Conservation (phyloP, 2,329 filamentous ascomycete genomes). For the Fusarium foetens region DNA sequence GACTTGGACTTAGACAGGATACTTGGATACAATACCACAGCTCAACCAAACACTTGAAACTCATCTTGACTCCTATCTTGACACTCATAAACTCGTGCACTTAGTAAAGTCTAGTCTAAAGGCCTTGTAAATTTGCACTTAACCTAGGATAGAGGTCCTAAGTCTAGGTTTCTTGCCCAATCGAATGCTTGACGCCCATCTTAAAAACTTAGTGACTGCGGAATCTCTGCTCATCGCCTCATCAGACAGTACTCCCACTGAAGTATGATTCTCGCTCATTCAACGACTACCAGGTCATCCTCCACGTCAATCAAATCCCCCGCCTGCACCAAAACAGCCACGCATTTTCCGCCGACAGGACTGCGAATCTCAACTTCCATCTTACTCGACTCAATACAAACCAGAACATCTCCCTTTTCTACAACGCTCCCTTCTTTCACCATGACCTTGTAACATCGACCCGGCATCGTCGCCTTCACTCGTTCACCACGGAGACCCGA, state of each 20-base stretch:
- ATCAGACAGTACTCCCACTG: too few relatives aligned
- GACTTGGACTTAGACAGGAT: neutral
- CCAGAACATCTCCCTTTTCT: slow-evolving; percentile 45
- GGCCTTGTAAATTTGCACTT: neutral
- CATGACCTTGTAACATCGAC: slow-evolving; percentile 49
- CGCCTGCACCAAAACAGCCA: slow-evolving; percentile 39
- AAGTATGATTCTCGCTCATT: neutral
- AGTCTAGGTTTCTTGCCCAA: neutral
- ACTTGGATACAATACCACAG: neutral
- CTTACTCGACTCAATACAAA: slow-evolving; percentile 52
- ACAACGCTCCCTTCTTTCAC: slow-evolving; percentile 43
- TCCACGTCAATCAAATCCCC: slow-evolving; percentile 47
- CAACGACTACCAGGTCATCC: slow-evolving; percentile 44
- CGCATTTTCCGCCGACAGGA: slow-evolving; percentile 42
- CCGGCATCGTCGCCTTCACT: slow-evolving; percentile 48
- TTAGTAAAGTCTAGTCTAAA: neutral
- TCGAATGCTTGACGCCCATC: neutral
- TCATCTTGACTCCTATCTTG: neutral
- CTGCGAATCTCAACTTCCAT: slow-evolving; percentile 53
- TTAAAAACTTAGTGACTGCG: neutral
- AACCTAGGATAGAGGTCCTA: neutral
- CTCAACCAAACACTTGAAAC: neutral
- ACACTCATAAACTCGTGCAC: neutral
- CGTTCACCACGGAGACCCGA: slow-evolving; percentile 36
- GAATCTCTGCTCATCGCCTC: neutral